These are phyloP conservation scores for Fusarium newnesense DNA, from an alignment of 2,329 filamentous ascomycete species.

Conservation along the genomic window DNA sequence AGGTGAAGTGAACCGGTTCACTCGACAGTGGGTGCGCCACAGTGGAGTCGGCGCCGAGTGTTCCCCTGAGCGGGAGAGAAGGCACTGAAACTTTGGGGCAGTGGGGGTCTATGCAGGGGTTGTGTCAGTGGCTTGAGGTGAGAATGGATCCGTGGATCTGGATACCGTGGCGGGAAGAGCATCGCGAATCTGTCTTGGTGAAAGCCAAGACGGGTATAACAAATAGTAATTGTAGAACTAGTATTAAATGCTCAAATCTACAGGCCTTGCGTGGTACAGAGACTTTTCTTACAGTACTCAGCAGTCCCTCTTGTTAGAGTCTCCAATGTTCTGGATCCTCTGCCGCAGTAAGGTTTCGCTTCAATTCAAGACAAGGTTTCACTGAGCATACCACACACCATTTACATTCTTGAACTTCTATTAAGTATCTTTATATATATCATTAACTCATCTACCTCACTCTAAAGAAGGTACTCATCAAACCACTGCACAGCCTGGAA, in stretches of 20 bases:
- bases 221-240: not conserved
- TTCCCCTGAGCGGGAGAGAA: slow-evolving; percentile 32
- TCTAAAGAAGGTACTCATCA: slow-evolving; percentile 56
- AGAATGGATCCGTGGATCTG: slow-evolving; percentile 17
- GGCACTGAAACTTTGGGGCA: slow-evolving; percentile 33
- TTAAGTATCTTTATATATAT: not conserved
- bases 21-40: slow-evolving; percentile 24
- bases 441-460: not conserved
- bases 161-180: slow-evolving; percentile 21
- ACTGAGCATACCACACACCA: not conserved
- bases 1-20: slow-evolving; percentile 4
- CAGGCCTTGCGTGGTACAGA: not conserved
- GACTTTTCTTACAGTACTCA: too few species aligned
- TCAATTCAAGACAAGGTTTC: slow-evolving; percentile 12
- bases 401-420: not conserved
- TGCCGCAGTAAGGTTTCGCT: slow-evolving; percentile 1
- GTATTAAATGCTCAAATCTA: accelerated
- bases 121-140: slow-evolving; percentile 32
- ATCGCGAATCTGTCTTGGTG: slow-evolving; percentile 15
- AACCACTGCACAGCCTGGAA: slow-evolving; percentile 82
- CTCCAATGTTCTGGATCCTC: not conserved
- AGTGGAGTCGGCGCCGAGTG: slow-evolving; percentile 17
- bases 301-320: not conserved
- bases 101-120: slow-evolving; percentile 14
- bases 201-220: not conserved